These are phyloP conservation scores for Geotrichum aggregatum DNA, from an alignment of 1,139 yeast species.

Conservation along the genomic window DNA sequence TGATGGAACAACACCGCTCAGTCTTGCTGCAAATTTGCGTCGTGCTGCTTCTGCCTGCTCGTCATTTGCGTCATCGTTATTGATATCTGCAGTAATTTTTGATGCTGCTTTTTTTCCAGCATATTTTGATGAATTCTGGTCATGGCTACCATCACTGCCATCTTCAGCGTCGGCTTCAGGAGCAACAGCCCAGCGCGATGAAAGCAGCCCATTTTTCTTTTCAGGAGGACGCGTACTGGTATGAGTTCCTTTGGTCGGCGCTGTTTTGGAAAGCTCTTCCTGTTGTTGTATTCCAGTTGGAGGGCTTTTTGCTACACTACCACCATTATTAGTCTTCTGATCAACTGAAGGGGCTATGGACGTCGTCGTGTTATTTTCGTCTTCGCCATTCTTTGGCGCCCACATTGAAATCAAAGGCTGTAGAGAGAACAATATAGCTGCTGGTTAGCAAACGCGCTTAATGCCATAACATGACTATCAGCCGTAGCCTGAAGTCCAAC, in stretches of 20 bases:
- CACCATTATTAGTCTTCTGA: too few relatives aligned
- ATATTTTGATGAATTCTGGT: not conserved
- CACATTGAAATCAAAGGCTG: constrained; percentile 4
- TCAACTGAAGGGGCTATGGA: too few relatives aligned
- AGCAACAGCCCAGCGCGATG: not conserved
- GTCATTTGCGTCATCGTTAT: not conserved
- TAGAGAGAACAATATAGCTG: too few relatives aligned
- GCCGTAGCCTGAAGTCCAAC: too few relatives aligned
- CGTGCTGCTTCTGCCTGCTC: not conserved
- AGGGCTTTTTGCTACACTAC: too few relatives aligned
- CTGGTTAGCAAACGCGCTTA: too few relatives aligned
- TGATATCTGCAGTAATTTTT: not conserved
- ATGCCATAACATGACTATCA: too few relatives aligned
- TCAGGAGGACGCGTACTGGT: not conserved
- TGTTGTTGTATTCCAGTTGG: too few relatives aligned
- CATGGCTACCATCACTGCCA: not conserved
- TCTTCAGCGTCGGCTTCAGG: not conserved
- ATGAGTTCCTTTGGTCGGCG: not conserved
- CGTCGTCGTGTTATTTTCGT: too few relatives aligned
- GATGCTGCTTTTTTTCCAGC: too few relatives aligned
- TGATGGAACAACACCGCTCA: constrained; percentile 5
- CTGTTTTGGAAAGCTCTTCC: not conserved
- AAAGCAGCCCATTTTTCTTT: not conserved
- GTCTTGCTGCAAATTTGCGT: constrained; percentile 1
- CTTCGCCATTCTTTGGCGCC: constrained; percentile 2